Percentiles rank a stretch among this genome's conserved stretches.
These are phyloP conservation scores for Nymphaea thermarum DNA, from an alignment of 164 flowering plant species.

Conservation along the genomic window DNA sequence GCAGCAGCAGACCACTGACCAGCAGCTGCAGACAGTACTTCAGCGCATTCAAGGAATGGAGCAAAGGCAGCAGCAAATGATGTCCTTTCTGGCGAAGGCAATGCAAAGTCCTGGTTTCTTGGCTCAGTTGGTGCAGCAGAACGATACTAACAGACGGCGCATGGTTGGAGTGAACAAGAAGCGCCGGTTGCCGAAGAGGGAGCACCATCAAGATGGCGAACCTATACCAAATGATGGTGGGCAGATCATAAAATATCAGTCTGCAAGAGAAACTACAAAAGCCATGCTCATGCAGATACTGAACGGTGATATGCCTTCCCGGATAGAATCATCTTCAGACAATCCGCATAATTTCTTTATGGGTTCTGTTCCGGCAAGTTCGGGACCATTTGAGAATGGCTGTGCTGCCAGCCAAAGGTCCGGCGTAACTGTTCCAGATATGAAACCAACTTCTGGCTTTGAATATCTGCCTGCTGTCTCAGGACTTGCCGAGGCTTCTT, in stretches of 20 bases:
- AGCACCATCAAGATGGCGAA: conserved; percentile 5
- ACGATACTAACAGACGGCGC: conserved; percentile 29
- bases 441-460: conserved; percentile 16
- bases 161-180: conserved; percentile 39
- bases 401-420: conserved; percentile 23
- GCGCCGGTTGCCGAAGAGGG: conserved; percentile 44
- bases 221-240: conserved; percentile 28
- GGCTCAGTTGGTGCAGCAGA: conserved; percentile 50
- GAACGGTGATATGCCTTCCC: conserved; percentile 26
- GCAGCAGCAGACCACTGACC: conserved; percentile 61
- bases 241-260: conserved; percentile 48
- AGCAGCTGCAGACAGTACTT: conserved; percentile 42
- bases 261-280: conserved; percentile 50
- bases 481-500: conserved; percentile 5
- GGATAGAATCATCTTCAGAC: conserved; percentile 13
- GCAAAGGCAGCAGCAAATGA: conserved; percentile 69
- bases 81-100: conserved; percentile 75
- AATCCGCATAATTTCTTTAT: conserved; percentile 20
- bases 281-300: conserved; percentile 43
- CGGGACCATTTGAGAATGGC: conserved; percentile 17
- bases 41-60: conserved; percentile 62
- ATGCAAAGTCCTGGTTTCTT: conserved; percentile 63
- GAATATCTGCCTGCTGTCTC: conserved; percentile 13
- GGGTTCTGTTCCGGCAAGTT: conserved; percentile 14
- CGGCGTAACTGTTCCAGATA: conserved; percentile 31